Evolutionary conservation across 1,139 yeast genomes (phyloP), one percentile per base, ranked within the genome.

Genomic region (Blastobotrys apis): DNA sequence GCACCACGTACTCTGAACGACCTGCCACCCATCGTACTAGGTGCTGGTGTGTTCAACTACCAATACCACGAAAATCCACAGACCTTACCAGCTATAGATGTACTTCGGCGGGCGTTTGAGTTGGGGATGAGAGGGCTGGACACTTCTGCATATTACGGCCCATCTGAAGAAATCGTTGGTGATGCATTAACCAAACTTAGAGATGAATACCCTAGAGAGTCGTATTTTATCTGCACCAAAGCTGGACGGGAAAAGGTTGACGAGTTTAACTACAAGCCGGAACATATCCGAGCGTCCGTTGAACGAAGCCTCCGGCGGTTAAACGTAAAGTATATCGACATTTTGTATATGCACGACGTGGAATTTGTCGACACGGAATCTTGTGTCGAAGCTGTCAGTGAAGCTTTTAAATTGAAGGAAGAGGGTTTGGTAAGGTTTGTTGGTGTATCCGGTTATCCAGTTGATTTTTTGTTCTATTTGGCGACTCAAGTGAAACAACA

Each of bases 91-190:
- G 73, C 81, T 10, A 68, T 67, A 3, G 78, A 74, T 1, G 75
- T 90, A 44, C 59, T 90, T 21, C 63, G 67, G 39, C 58, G 64
- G 16, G 94, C 92, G 0, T 81, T 87, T 55, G 66, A 69, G 19
- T 62, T 71, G 21, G 97, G 96, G 0, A 69, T 86, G 49, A 74
- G 75, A 41, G 94, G 95, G 1, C 69, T 90, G 34, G 97, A 92
- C 60, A 87, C 96, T 0, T 84, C 95, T 0, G 95, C 97, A 2
- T 90, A 86, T 64, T 90, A 90, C 59, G 97, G 97, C 0, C 88
- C 88, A 0, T 84, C 95, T 3, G 97, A 90, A 59, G 72, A 67
- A 27, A 59, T 88, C 21, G 63, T 86, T 3, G 97, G 97, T 1
- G 53, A 69, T 8, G 92, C 90, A 0, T 66, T 90, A 50, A 56